A percentile compares a stretch with the other conserved stretches of the same genome.
These are phyloP conservation scores for Lippia alba DNA, from an alignment of 305 asterid genomes.

Conservation along the genomic window DNA sequence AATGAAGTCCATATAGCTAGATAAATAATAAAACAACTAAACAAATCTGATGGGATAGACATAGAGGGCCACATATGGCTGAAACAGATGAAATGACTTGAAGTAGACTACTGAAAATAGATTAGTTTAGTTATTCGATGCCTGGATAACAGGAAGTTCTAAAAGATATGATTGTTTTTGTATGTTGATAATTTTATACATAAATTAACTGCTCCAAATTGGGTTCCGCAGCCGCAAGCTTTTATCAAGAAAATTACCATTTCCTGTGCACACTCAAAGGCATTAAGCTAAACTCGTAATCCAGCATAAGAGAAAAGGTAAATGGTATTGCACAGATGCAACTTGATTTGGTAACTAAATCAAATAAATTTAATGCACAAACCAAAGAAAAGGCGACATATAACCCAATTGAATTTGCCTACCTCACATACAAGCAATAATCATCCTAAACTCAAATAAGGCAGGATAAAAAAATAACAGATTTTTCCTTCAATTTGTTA, in stretches of 20 bases:
- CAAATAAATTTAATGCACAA: no score
- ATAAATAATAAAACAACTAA: not conserved
- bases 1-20: not conserved
- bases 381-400: not conserved
- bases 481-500: no score
- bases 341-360: not conserved
- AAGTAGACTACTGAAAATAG: constrained; percentile 3
- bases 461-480: no score
- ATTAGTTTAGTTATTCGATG: not conserved
- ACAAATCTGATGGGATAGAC: not conserved
- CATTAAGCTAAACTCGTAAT: not conserved
- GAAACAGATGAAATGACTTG: not conserved
- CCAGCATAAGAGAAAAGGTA: not conserved
- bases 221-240: constrained; percentile 4
- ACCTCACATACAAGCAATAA: not conserved
- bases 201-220: not conserved
- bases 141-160: not conserved
- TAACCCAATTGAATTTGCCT: constrained; percentile 2
- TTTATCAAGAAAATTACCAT: not conserved
- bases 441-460: not conserved
- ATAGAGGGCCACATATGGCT: constrained; percentile 10
- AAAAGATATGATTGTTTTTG: no score
- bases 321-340: not conserved
- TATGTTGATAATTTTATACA: not conserved
- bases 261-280: not conserved